A percentile compares a stretch with the other conserved stretches of the same genome.
These are phyloP conservation scores for Suzukiozyma palmioleophila DNA, from an alignment of 1,139 yeast species.

Conservation along the genomic window DNA sequence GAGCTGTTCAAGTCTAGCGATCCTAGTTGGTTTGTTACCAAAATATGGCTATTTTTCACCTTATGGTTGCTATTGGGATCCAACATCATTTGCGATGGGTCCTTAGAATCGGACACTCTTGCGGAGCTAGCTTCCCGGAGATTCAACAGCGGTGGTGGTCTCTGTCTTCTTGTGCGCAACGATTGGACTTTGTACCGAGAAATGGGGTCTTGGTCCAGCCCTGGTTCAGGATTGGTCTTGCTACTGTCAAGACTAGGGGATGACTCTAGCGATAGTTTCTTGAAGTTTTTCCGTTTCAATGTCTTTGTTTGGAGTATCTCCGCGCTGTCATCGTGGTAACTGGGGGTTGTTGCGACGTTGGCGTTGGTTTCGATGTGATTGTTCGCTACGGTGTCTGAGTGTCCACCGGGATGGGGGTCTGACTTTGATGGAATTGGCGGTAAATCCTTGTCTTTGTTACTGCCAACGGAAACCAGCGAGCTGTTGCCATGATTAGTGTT, in stretches of 20 bases:
- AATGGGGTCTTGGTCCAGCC: background rate
- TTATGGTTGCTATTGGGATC: too few relatives aligned
- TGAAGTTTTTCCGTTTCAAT: conserved; percentile 68
- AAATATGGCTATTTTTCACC: background rate
- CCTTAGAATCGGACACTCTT: background rate
- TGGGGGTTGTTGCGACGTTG: background rate
- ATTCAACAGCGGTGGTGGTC: background rate
- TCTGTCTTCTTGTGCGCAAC: conserved; percentile 2
- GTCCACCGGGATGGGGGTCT: background rate
- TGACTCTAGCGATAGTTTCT: conserved; percentile 55
- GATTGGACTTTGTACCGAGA: background rate
- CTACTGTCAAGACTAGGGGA: conserved; percentile 8
- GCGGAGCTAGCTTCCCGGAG: background rate
- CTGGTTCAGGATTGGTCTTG: too few relatives aligned
- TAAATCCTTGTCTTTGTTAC: conserved; percentile 31
- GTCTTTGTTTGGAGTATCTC: conserved; percentile 49
- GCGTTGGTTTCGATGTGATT: background rate
- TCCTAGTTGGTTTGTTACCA: conserved; percentile 2
- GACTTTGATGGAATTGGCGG: conserved; percentile 34
- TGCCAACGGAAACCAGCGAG: conserved; percentile 23
- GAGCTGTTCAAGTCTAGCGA: conserved; percentile 7
- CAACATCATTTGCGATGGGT: background rate
- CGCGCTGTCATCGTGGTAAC: conserved; percentile 8
- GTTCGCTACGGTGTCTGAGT: background rate
- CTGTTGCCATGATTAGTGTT: conserved; percentile 21